Evolutionary conservation across 495 filamentous ascomycete species (phyloP), one percentile per base, ranked within the genome.

Genomic region (Aspergillus nidulans): DNA sequence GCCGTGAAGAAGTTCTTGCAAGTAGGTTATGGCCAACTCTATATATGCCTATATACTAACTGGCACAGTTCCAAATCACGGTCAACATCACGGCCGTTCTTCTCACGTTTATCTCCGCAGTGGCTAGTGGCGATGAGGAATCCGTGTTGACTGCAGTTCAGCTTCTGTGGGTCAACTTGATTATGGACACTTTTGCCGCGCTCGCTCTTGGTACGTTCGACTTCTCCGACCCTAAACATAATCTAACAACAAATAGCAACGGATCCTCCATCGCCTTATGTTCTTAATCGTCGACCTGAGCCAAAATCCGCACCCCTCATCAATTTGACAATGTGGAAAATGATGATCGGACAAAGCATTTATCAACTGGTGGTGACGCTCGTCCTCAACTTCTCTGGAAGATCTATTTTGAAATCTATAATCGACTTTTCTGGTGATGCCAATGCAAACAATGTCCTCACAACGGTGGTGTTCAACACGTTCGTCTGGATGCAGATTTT

Each of bases 401-500:
- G 55, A 12, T 56, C 61, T 1, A 87, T 94, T 32, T 73, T 94
- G 3, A 54, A 58, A 13, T 56, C 60, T 2, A 89, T 94, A 34
- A 75, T 94, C 13, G 67, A 74, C 15, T 90, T 89, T 65, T 55
- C 60, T 16, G 36, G 42, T n/a, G 36, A 49, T 20, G 52, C 41
- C 1, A 34, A 47, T 50, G 47, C 48, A 15, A 43, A 55, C 53
- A 48, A 60, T 32, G 46, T 60, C 20, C 69, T 91, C 43, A 68
- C 81, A 53, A 90, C 89, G 1, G 73, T 92, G 36, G 81, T 95
- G 21, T 95, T 95, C 77, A 96, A 95, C 73, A 90, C 88, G 1
- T 95, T 92, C 61, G 88, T 94, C 34, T 96, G 90, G 85, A 92
- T 95, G 88, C 90, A 95, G 60, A 91, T 95, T 59, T 95, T 95